Percentiles rank a stretch among this genome's conserved stretches.
phyloP scores from a whole-genome alignment of 2,329 filamentous ascomycete species.

The Scopulariopsis brevicaulis region DNA sequence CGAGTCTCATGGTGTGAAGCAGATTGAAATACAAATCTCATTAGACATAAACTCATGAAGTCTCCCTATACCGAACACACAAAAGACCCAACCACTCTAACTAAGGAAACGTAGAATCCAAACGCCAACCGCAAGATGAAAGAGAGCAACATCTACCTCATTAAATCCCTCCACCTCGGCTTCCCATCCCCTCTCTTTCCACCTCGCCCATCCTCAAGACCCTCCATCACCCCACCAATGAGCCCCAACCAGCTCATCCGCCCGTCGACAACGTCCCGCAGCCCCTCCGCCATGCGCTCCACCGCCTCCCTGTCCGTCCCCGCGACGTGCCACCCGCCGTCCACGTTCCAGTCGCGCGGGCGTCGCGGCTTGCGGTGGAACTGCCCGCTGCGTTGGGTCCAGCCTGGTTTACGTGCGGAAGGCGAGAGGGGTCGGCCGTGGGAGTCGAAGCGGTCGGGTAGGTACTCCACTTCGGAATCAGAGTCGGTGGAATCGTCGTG shows the following conservation, averaged over 20 bases:
- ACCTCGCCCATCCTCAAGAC: neutral
- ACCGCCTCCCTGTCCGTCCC: slow-evolving; percentile 30
- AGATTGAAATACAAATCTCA: neutral
- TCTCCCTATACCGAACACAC: neutral
- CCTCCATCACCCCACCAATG: neutral
- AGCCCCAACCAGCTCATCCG: slow-evolving; percentile 10
- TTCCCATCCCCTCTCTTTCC: neutral
- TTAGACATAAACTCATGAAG: neutral
- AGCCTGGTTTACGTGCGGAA: slow-evolving; percentile 7
- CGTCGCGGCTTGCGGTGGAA: slow-evolving; percentile 25
- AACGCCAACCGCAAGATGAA: neutral
- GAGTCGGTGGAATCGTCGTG: slow-evolving; percentile 19
- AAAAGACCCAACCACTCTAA: neutral
- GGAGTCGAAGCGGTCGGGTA: slow-evolving; percentile 35
- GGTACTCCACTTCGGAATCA: slow-evolving; percentile 25
- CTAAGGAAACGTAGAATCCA: neutral
- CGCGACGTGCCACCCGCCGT: slow-evolving; percentile 30
- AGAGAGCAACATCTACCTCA: neutral
- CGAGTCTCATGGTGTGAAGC: neutral
- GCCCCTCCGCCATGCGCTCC: slow-evolving; percentile 20
- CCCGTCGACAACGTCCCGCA: slow-evolving; percentile 17
- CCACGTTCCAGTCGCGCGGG: slow-evolving; percentile 22
- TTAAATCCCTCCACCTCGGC: neutral
- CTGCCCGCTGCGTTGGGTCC: slow-evolving; percentile 26
- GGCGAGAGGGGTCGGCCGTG: slow-evolving; percentile 24